Conservation (phyloP, 2,329 filamentous ascomycete genomes). For the Ceratocystis lukuohia region DNA sequence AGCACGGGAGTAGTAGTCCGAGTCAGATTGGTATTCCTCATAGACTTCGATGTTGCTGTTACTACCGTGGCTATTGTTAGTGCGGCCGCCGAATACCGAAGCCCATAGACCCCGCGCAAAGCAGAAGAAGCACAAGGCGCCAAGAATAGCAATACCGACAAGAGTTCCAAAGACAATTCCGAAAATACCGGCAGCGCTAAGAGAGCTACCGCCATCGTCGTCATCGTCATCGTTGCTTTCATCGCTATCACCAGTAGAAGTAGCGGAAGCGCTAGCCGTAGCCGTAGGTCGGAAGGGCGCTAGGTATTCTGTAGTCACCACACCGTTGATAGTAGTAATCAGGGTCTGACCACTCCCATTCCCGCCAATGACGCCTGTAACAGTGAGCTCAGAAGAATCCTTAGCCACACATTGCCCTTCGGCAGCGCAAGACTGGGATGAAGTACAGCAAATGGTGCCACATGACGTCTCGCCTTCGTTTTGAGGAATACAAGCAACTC, state of each 20-base stretch:
- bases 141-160: conserved; percentile 50
- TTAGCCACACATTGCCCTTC: conserved; percentile 45
- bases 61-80: conserved; percentile 24
- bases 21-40: conserved; percentile 34
- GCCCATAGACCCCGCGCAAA: conserved; percentile 50
- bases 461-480: conserved; percentile 47
- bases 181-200: conserved; percentile 63
- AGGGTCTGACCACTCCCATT: conserved; percentile 28
- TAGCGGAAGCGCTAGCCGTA: conserved; percentile 38
- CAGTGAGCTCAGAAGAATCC: conserved; percentile 29
- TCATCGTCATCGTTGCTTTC: conserved; percentile 32
- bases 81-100: conserved; percentile 44
- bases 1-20: conserved; percentile 23
- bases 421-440: conserved; percentile 52
- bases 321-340: conserved; percentile 33
- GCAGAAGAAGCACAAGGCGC: conserved; percentile 63
- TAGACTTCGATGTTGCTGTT: conserved; percentile 33
- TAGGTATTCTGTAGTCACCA: conserved; percentile 42
- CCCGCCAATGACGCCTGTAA: conserved; percentile 23
- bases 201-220: conserved; percentile 27
- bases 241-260: conserved; percentile 33
- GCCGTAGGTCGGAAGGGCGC: conserved; percentile 40
- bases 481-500: conserved; percentile 37
- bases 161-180: conserved; percentile 67
- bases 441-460: conserved; percentile 56